Base-by-base conservation (phyloP, 2,329 filamentous ascomycete genomes). In the Cephalotrichum gorgonifer region DNA sequence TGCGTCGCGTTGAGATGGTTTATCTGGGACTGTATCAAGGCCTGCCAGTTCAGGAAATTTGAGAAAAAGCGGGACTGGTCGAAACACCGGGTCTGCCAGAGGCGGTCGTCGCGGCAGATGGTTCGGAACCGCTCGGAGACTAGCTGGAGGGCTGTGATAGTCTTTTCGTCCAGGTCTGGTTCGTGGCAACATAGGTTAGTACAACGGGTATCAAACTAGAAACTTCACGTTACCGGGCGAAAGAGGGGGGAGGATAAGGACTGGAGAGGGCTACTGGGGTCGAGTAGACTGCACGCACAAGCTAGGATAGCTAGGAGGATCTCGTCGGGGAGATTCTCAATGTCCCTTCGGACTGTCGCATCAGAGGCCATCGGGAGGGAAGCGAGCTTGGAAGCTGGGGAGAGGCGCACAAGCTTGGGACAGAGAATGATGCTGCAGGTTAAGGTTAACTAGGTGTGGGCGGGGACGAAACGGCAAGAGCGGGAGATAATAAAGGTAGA, bases 1-100 rank as follows among this genome's bases (percentile, higher is more conserved):
- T 3, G 3, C 17, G 25, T 22, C 7, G 25, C 38, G 7, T 28
- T 43, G 11, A 14, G 23, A 8, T 12, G 47, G 38, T 20, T n/a
- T 25, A 35, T 23, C n/a, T 23, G 39, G n/a, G 26, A 31, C 47
- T 23, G 22, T 7, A 31, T 25, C 22, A 23, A 8, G 45, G 25
- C 28, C 35, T 35, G 38, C 26, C 43, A 43, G 31, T 41, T 27
- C n/a, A 23, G 30, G 20, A 44, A 31, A 33, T 50, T 43, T 22
- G 30, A 27, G 27, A 50, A n/a, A 38, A 50, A 52, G 6, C 14
- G 62, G 15, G 87, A 91, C 51, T 81, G 71, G 31, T 82, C 73
- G 62, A 93, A 88, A 62, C 85, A 90, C 60, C 83, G 74, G 3
- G 74, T 67, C 53, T 85, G 84, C 90, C 90, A 96, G 31, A 91